Evolutionary conservation across 192 early-diverging fungal species (phyloP), one percentile per base, ranked within the genome.

Genomic region (Coemansia umbellata): DNA sequence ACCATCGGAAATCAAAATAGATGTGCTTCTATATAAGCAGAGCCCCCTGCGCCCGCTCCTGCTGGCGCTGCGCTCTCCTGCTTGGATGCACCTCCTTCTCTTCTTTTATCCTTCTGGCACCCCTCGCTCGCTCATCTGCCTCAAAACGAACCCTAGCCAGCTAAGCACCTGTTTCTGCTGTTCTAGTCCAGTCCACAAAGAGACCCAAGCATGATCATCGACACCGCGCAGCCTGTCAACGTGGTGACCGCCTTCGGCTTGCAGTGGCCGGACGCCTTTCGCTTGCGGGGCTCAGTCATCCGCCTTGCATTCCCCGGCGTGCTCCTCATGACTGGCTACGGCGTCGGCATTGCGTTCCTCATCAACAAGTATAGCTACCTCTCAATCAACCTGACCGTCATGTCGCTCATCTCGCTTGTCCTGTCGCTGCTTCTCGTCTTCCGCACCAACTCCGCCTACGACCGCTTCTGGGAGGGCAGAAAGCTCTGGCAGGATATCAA

Each of bases 401-500:
- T 80, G 53, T 66, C 78, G 21, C 54, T 75, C n/a, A 45, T 82
- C 11, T 71, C 71, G 3, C 50, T 79, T 19, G 79, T 81, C 9
- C 47, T 76, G 36, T 80, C 74, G 21, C 55, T 81, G 60, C 63
- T 84, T 43, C 78, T 81, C 19, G 78, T 82, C 8, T 79, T 83
- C 67, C 64, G 80, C 33, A 82, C 69, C 15, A 78, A 79, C 47
- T 60, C 78, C 22, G 87, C 85, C 17, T 88, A 88, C 50, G 83
- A 87, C 55, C 78, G 91, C 22, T 94, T 84, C 77, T 93, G 84
- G 84, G 94, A 94, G 74, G 94, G 90, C 15, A 83, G 94, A 36
- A 80, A 86, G 56, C 57, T 84, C 15, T 97, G 92, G 92, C 83
- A 81, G 27, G 79, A 81, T 11, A 63, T 92, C 55, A 78, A 80